Evolutionary conservation across 768 basidiomycete species (phyloP), one percentile per base, ranked within the genome.

Genomic region (Mycena leptocephala): DNA sequence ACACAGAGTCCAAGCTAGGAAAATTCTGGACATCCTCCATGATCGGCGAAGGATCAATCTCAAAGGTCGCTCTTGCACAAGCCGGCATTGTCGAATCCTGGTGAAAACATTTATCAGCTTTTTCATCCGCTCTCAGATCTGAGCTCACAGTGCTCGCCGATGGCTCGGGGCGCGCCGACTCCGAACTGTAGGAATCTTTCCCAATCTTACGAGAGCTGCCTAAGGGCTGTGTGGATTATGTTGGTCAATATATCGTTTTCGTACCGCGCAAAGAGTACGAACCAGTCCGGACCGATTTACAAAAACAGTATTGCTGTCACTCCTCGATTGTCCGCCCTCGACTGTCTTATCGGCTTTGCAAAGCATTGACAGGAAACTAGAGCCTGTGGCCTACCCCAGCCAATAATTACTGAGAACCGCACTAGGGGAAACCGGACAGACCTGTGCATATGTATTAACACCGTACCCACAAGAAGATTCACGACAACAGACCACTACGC

Each of bases 31-130:
- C 71, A 61, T 86, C 85, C 77, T 87, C 86, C 22, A 86, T 77
- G 70, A 86, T 86, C 28, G 86, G 85, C 11, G 86, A 87, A 35
- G 86, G 67, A 62, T 83, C 84, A 20, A 81, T 74, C 71, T 84
- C 85, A 64, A 86, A 84, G 32, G 71, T 70, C 24, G 74, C 20
- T 51, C 56, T 68, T 26, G 70, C 30, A 24, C 76, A 67, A 43
- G 70, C 64, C 32, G 56, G 66, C n/a, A 53, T 20, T 63, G 20
- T 75, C 32, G 10, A 55, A 20, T 65, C 46, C 70, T 76, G n/a
- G 46, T 11, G 20, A 55, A 18, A 16, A 13, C 41, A 7, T 6
- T 33, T n/a, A 14, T 71, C 41, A 70, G 59, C 41, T 18, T n/a
- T n/a, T 48, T 24, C 26, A 32, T 64, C 14, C 22, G 37, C 26